phyloP scores from a whole-genome alignment of 129 eudicot species.

The Sambucus nigra region DNA sequence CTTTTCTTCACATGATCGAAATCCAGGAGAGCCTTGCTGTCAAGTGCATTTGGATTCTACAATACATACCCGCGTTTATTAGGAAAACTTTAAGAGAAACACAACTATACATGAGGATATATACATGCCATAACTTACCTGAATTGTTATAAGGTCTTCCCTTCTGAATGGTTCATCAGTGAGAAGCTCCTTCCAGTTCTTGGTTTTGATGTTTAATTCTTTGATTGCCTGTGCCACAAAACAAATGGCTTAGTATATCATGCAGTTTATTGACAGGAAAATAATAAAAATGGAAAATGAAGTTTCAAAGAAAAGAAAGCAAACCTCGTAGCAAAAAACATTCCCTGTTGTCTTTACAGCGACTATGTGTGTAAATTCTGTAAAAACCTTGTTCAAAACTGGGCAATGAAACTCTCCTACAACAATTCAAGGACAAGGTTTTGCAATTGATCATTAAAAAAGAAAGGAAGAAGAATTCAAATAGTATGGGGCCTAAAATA shows the following conservation, averaged over 20 bases:
- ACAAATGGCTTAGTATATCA: neutral
- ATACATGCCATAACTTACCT: conserved; percentile 29
- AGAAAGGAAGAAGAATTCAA: too few relatives aligned
- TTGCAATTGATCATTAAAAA: conserved; percentile 3
- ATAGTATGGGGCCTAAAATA: too few relatives aligned
- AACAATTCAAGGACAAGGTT: conserved; percentile 2
- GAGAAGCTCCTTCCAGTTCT: conserved; percentile 98
- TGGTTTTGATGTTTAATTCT: conserved; percentile 86
- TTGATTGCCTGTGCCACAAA: conserved; percentile 56
- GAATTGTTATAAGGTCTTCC: conserved; percentile 83
- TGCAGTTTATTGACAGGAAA: neutral
- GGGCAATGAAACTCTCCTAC: conserved; percentile 95
- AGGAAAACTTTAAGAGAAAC: neutral
- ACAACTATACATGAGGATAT: neutral
- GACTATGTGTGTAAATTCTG: conserved; percentile 95
- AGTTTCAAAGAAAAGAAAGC: neutral
- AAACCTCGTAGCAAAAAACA: conserved; percentile 92
- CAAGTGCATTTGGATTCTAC: conserved; percentile 89
- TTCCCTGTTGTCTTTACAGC: conserved; percentile 95
- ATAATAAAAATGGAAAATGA: neutral
- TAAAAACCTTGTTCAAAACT: conserved; percentile 88
- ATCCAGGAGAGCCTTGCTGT: conserved; percentile 64
- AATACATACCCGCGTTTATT: neutral
- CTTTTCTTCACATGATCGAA: conserved; percentile 89
- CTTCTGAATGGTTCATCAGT: conserved; percentile 88